These are phyloP conservation scores for Eucalyptus tenuipes DNA, from an alignment of 345 rosid genomes.

Conservation along the genomic window DNA sequence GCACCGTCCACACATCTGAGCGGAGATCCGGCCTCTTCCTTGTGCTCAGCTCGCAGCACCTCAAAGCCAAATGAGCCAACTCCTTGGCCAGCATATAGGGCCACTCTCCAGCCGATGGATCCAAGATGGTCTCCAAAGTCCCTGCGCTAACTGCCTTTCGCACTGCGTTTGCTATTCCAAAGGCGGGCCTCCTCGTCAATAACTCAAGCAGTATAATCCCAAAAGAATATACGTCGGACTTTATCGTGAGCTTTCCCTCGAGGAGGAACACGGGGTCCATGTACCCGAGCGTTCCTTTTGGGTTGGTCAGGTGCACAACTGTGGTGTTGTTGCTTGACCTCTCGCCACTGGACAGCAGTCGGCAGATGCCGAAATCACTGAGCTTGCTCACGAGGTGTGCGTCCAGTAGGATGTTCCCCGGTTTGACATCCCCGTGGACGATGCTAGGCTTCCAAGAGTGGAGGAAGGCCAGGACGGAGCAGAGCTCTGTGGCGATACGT, in stretches of 20 bases:
- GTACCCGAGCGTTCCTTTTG: not conserved
- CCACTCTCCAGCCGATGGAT: not conserved
- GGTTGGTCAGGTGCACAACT: not conserved
- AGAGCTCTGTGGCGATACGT: conserved; percentile 57
- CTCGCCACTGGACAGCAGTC: conserved; percentile 5
- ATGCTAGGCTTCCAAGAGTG: conserved; percentile 66
- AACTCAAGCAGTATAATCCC: conserved; percentile 59
- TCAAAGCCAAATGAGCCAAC: not conserved
- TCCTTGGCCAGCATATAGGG: not conserved
- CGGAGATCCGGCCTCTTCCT: not conserved
- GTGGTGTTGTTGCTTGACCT: not conserved
- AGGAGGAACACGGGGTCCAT: conserved; percentile 63
- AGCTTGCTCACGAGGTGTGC: conserved; percentile 60
- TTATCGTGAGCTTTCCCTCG: conserved; percentile 1
- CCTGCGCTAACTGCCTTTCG: not conserved
- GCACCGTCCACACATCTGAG: not conserved
- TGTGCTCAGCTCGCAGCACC: not conserved
- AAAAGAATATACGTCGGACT: conserved; percentile 76
- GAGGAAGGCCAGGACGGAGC: conserved; percentile 71
- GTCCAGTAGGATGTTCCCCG: conserved; percentile 70
- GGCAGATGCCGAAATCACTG: conserved; percentile 59
- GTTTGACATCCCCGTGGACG: conserved; percentile 80
- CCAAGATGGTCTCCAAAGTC: not conserved
- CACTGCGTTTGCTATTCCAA: not conserved
- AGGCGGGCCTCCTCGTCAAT: conserved; percentile 56